Evolutionary conservation across 2,329 filamentous ascomycete genomes (phyloP).

Genomic region (Cryoendolithus antarcticus): DNA sequence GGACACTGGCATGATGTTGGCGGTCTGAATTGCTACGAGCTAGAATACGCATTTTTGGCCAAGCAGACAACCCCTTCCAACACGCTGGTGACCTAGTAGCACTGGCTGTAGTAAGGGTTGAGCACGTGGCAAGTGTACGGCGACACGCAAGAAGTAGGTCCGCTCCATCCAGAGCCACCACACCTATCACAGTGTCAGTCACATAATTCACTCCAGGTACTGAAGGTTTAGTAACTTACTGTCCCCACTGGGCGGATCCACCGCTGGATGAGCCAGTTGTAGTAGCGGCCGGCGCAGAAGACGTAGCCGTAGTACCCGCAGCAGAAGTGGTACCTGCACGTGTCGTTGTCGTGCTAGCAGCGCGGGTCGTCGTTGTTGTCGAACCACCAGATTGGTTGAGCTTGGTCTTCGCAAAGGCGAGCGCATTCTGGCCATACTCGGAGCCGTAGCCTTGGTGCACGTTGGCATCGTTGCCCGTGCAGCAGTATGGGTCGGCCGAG

Average conservation of each 20-base stretch:
- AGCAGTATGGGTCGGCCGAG: slow-evolving; percentile 52
- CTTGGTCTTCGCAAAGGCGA: slow-evolving; percentile 47
- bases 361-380: background rate
- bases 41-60: no score
- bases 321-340: background rate
- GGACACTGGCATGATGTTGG: no score
- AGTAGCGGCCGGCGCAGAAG: background rate
- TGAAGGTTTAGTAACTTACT: background rate
- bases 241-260: slow-evolving; percentile 3
- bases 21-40: no score
- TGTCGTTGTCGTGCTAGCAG: background rate
- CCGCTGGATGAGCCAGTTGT: background rate
- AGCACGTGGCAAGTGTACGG: slow-evolving; percentile 10
- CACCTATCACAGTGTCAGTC: slow-evolving; percentile 5
- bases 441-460: slow-evolving; percentile 50
- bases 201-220: no score
- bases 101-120: slow-evolving; percentile 15
- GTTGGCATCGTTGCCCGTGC: slow-evolving; percentile 48
- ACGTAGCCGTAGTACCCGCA: slow-evolving; percentile 1
- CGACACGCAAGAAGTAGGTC: slow-evolving; percentile 12
- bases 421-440: slow-evolving; percentile 47
- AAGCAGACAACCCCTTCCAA: no score
- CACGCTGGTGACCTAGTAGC: slow-evolving; percentile 2
- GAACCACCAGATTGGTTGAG: slow-evolving; percentile 15
- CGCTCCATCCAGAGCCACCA: slow-evolving; percentile 12